These are phyloP conservation scores for Colletotrichum karsti DNA, from an alignment of 2,329 filamentous ascomycete species.

Conservation along the genomic window DNA sequence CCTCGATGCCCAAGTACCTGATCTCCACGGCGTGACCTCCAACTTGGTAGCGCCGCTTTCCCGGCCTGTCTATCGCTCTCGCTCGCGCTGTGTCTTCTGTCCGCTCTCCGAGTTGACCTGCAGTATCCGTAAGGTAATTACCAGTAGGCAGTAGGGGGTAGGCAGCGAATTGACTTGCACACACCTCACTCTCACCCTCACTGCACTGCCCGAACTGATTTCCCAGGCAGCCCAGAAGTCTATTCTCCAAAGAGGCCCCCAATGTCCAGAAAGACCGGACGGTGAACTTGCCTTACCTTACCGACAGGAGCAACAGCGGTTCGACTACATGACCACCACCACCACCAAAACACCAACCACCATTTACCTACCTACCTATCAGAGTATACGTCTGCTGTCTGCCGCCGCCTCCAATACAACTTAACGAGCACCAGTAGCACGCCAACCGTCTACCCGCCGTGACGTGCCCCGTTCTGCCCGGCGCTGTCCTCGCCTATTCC, in stretches of 20 bases:
- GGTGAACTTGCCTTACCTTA: neutral
- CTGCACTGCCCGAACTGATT: neutral
- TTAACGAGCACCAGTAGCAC: constrained; percentile 3
- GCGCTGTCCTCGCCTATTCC: constrained; percentile 10
- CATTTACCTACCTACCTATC: too few species aligned
- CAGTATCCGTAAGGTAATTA: too few species aligned
- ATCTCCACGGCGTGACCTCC: constrained; percentile 24
- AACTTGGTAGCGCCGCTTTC: constrained; percentile 19
- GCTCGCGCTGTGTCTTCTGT: constrained; percentile 14
- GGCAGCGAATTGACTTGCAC: neutral
- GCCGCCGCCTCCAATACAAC: constrained; percentile 5
- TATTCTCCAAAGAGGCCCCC: neutral
- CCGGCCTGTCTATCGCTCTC: constrained; percentile 16
- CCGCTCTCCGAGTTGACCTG: constrained; percentile 14
- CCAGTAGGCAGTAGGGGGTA: too few species aligned
- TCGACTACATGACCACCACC: neutral
- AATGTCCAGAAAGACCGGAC: constrained; percentile 1
- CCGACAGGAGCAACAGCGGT: neutral
- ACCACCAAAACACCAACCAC: neutral
- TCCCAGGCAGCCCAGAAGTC: neutral
- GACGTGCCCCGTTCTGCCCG: constrained; percentile 10
- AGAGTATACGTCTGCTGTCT: too few species aligned
- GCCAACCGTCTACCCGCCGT: constrained; percentile 14
- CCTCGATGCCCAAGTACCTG: constrained; percentile 10
- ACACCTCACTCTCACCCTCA: neutral